Base-by-base conservation (phyloP, 2,329 filamentous ascomycete genomes). In the Zymoseptoria crescenta region DNA sequence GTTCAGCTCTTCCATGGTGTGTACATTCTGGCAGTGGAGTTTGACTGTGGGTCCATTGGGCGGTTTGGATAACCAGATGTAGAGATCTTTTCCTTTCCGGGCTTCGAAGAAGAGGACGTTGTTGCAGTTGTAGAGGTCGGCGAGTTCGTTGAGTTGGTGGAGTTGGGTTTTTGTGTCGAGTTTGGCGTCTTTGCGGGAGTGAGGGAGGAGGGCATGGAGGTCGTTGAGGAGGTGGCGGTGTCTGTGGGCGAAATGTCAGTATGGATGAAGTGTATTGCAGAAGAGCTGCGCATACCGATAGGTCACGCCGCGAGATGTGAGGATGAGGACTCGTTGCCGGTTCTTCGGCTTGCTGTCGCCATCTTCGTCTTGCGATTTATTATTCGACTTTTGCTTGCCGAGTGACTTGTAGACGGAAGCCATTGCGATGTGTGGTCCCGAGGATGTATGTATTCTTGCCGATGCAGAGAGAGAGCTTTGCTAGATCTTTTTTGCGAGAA, bases 21-120 rank as follows among this genome's bases (percentile, higher is more conserved):
- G 92, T 71, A 96, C 61, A 58, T 74, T 74, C 55, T 94, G 89
- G 55, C 91, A 80, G 71, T 94, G 89, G 74, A 94, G 82, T 69
- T 87, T 87, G 63, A 87, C 77, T 1, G 85, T 87, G 29, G 87
- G 88, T 0, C 88, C 88, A 68, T 92, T 96, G 5, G 93, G 94
- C 1, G 91, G 87, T 72, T 95, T 96, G 75, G 88, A 86, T 70
- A 96, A 83, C 91, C 91, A 96, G 63, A 95, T 80, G 75, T 97
- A 99, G 20, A 97, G 80, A 79, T 97, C 94, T 76, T 96, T 87
- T 60, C 88, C 89, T 76, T 97, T 99, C 61, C 92, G 83, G 52
- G 92, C 92, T 78, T 99, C 93, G 73, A 96, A 95, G 78, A 96
- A 99, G 62, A 96, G 82, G 59, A 94, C 84, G 73, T 95, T 93